A percentile compares a stretch with the other conserved stretches of the same genome.
Conservation (phyloP, 2,329 filamentous ascomycete genomes). For the Verticillium dahliae region DNA sequence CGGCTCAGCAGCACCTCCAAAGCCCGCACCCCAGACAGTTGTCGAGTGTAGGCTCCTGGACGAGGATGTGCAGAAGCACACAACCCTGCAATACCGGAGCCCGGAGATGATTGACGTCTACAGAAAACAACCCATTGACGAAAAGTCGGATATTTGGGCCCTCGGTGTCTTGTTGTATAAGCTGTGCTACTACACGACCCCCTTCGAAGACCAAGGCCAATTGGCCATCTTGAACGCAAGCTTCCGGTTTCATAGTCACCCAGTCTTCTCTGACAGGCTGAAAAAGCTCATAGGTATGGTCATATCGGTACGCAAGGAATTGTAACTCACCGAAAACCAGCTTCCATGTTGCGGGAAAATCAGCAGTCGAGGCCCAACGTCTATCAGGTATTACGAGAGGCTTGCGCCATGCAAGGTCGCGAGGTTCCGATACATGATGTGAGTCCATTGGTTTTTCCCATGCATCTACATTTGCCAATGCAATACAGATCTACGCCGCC, state of each 20-base stretch:
- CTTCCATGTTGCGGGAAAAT: conserved; percentile 83
- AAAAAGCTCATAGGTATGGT: conserved; percentile 78
- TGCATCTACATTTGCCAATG: conserved; percentile 13
- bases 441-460: conserved; percentile 26
- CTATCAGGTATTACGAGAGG: conserved; percentile 83
- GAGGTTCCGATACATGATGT: conserved; percentile 87
- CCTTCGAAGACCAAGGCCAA: conserved; percentile 95
- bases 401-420: conserved; percentile 81
- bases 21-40: conserved; percentile 77
- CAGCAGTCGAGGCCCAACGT: conserved; percentile 79
- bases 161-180: conserved; percentile 94
- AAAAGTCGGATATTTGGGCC: conserved; percentile 99
- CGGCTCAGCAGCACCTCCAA: conserved; percentile 79
- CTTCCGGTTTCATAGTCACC: conserved; percentile 85
- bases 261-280: conserved; percentile 79
- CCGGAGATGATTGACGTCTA: conserved; percentile 99
- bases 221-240: conserved; percentile 95
- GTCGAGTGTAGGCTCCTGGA: conserved; percentile 88
- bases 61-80: conserved; percentile 95
- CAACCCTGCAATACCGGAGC: conserved; percentile 93
- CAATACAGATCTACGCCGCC: conserved; percentile 63
- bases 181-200: conserved; percentile 97
- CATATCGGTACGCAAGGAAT: neutral
- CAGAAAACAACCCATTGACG: conserved; percentile 90
- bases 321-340: conserved; percentile 35